Evolutionary conservation across 2,329 filamentous ascomycete species (phyloP).

Genomic region (Teratosphaeria pseudoeucalypti): DNA sequence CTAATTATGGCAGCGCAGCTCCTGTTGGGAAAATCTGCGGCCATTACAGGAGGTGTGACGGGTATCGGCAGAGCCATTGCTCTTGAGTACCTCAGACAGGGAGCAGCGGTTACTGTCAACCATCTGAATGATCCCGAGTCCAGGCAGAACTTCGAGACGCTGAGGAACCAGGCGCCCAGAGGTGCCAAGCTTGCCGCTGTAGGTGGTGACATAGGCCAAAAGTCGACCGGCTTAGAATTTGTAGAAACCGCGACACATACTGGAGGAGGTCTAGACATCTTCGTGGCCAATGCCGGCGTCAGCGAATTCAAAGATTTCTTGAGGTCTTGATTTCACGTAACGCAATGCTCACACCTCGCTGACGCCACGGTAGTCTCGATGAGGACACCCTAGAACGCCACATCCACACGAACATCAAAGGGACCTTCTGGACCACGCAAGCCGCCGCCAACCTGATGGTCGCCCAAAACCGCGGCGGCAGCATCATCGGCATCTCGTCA

Average conservation of each 20-base stretch:
- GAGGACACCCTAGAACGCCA: constrained; percentile 62
- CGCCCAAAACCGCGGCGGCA: constrained; percentile 54
- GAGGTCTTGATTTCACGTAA: constrained; percentile 33
- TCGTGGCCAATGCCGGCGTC: constrained; percentile 80
- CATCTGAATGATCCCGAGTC: constrained; percentile 54
- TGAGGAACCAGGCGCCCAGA: constrained; percentile 32
- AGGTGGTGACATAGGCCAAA: constrained; percentile 65
- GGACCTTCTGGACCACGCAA: constrained; percentile 81
- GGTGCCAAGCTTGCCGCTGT: constrained; percentile 49
- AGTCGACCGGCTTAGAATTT: constrained; percentile 58
- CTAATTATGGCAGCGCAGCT: constrained; percentile 25
- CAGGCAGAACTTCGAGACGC: constrained; percentile 36
- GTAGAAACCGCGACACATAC: constrained; percentile 54
- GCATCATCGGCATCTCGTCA: constrained; percentile 66
- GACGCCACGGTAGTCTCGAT: constrained; percentile 42
- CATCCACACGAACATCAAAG: constrained; percentile 70
- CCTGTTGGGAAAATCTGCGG: constrained; percentile 64
- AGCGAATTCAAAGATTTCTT: constrained; percentile 85
- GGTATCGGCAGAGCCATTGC: constrained; percentile 81
- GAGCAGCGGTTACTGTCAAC: constrained; percentile 70
- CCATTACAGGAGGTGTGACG: constrained; percentile 78
- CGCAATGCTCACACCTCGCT: background rate
- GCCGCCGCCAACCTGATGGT: constrained; percentile 79
- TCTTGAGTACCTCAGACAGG: constrained; percentile 66
- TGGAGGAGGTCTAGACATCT: constrained; percentile 51